Evolutionary conservation across 1,284 basidiomycete species (phyloP), one percentile per base, ranked within the genome.

Genomic region (Spongispora temasekensis): DNA sequence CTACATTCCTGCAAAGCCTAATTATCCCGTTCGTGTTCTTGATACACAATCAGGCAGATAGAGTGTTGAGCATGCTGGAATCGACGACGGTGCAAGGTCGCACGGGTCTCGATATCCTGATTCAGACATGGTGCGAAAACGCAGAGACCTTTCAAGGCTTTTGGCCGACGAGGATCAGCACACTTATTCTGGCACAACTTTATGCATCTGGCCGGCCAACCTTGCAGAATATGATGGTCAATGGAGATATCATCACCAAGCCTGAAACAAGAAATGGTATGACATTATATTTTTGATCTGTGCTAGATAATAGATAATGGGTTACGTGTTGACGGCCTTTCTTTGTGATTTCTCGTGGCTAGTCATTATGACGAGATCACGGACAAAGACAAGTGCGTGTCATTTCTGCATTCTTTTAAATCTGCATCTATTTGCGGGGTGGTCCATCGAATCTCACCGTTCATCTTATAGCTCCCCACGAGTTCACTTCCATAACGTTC

Each of bases 321-420:
- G 61, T 65, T 56, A 61, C 56, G 56, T 65, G 61, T 65, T 61
- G 55, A 62, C 60, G 58, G 53, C 60, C 40, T 58, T 55, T 64
- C 56, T 56, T 64, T 65, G 53, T 62, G 58, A 53, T 61, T 63
- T 68, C 59, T 54, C 48, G 57, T 63, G 60, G 60, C 70, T n/a
- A 95, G 93, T 93, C 68, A 98, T 98, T 75, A 94, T 97, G 88
- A 98, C 97, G 44, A 89, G 97, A 62, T 97, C 96, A 46, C 84
- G 87, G 68, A 94, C 96, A 48, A 93, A 89, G 79, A 81, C 83
- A 65, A 91, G 94, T 96, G 78, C 75, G 88, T 75, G 64, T 61
- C 3, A 10, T 51, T 54, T 56, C 31, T 13, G 10, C 44, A 44
- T 62, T 40, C 35, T 59, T 65, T 44, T 55, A 50, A 60, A 21